Evolutionary conservation across 2,329 filamentous ascomycete species (phyloP).

Genomic region (Ophiobolus disseminans): DNA sequence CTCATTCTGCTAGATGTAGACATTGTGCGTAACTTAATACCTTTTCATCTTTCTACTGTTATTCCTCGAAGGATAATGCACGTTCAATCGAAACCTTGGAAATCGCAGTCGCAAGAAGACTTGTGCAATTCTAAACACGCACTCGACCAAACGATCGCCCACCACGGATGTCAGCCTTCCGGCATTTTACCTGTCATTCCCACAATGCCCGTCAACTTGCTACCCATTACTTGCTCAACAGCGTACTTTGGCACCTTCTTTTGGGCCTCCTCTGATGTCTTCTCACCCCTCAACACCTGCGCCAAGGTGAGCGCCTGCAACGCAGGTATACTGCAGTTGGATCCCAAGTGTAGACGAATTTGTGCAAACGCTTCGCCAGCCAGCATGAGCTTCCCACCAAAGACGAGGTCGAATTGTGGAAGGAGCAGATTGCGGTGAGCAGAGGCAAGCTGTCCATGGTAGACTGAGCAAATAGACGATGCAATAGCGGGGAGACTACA

Average conservation of each 20-base stretch:
- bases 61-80: too few species aligned
- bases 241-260: slow-evolving; percentile 34
- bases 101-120: too few species aligned
- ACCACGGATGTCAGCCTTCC: too few species aligned
- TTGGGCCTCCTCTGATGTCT: slow-evolving; percentile 41
- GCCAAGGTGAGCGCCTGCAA: slow-evolving; percentile 48
- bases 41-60: too few species aligned
- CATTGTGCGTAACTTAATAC: too few species aligned
- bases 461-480: slow-evolving; percentile 46
- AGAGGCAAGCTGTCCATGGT: slow-evolving; percentile 40
- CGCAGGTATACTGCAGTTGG: slow-evolving; percentile 54
- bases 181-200: slow-evolving; percentile 27
- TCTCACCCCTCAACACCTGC: slow-evolving; percentile 44
- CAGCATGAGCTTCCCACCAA: slow-evolving; percentile 50
- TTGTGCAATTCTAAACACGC: too few species aligned
- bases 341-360: slow-evolving; percentile 53
- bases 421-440: slow-evolving; percentile 53
- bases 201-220: slow-evolving; percentile 15
- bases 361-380: slow-evolving; percentile 54
- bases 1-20: too few species aligned
- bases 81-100: too few species aligned
- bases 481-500: slow-evolving; percentile 46
- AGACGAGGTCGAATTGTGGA: slow-evolving; percentile 39
- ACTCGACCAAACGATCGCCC: too few species aligned
- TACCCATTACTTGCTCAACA: slow-evolving; percentile 18